Conservation (phyloP, 768 basidiomycete species). For the Amanita polypyramis region DNA sequence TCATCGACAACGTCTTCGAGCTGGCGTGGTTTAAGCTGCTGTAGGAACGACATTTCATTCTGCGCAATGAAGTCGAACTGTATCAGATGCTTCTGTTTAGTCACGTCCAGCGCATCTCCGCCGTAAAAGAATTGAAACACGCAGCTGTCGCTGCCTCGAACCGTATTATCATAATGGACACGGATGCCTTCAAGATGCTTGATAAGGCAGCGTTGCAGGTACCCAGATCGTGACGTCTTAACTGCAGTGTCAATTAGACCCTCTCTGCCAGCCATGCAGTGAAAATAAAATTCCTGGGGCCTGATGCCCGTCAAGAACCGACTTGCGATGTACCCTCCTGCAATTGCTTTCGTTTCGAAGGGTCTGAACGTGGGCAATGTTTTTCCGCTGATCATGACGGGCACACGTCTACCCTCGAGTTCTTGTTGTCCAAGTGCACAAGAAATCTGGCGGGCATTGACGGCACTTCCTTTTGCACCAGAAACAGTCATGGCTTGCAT, state of each 20-base stretch:
- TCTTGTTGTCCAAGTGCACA: conserved; percentile 96
- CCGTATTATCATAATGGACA: conserved; percentile 96
- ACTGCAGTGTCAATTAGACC: conserved; percentile 99
- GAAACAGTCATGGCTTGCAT: conserved; percentile 99
- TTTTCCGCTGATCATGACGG: conserved; percentile 98
- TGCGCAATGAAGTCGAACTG: conserved; percentile 90
- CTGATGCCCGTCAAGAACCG: conserved; percentile 97
- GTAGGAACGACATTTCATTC: conserved; percentile 73
- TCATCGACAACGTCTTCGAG: conserved; percentile 52
- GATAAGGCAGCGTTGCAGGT: conserved; percentile 95
- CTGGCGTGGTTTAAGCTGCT: conserved; percentile 53
- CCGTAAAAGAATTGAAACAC: conserved; percentile 97
- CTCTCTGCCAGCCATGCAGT: conserved; percentile 99
- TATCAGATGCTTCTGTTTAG: conserved; percentile 90
- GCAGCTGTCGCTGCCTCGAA: conserved; percentile 88
- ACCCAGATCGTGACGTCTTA: conserved; percentile 97
- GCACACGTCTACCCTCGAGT: conserved; percentile 95
- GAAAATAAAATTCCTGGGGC: conserved; percentile 99
- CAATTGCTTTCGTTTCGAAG: conserved; percentile 97
- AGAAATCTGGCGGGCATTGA: conserved; percentile 98
- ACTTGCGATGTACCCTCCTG: conserved; percentile 96
- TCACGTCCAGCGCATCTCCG: conserved; percentile 93
- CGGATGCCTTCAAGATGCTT: conserved; percentile 97
- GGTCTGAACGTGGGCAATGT: conserved; percentile 94
- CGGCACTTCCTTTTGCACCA: conserved; percentile 95